A percentile compares a stretch with the other conserved stretches of the same genome.
Conservation (phyloP, 768 basidiomycete genomes). For the Trametes meyenii region DNA sequence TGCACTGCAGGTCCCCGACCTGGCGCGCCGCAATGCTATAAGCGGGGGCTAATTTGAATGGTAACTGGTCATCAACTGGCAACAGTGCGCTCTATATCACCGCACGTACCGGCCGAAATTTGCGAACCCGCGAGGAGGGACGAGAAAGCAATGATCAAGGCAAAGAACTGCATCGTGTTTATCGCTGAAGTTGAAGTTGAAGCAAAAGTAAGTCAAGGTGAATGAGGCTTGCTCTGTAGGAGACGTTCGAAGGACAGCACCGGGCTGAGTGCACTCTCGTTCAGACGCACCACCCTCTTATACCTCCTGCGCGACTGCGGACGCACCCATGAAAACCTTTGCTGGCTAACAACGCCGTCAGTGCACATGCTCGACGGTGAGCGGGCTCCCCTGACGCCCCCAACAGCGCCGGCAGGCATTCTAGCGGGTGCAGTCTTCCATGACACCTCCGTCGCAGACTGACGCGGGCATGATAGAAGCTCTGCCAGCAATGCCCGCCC, state of each 20-base stretch:
- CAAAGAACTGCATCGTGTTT: not conserved
- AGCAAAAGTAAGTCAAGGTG: not conserved
- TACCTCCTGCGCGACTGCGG: not conserved
- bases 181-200: not conserved
- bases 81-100: too few relatives aligned
- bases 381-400: not conserved
- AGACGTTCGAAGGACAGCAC: not conserved
- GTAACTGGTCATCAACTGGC: not conserved
- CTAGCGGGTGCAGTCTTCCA: too few relatives aligned
- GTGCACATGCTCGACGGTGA: not conserved
- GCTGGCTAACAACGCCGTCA: not conserved
- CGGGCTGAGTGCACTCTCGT: not conserved
- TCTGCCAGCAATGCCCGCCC: too few relatives aligned
- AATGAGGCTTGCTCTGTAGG: not conserved
- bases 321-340: not conserved
- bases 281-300: not conserved
- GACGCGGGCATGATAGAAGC: too few relatives aligned
- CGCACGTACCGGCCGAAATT: not conserved
- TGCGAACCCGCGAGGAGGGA: not conserved
- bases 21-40: constrained; percentile 27
- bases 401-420: too few relatives aligned
- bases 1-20: constrained; percentile 37
- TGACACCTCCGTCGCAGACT: too few relatives aligned
- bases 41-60: constrained; percentile 9
- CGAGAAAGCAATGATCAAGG: not conserved